A percentile compares a stretch with the other conserved stretches of the same genome.
Conservation (phyloP, 2,329 filamentous ascomycete species). For the Magnaporthiopsis poae region DNA sequence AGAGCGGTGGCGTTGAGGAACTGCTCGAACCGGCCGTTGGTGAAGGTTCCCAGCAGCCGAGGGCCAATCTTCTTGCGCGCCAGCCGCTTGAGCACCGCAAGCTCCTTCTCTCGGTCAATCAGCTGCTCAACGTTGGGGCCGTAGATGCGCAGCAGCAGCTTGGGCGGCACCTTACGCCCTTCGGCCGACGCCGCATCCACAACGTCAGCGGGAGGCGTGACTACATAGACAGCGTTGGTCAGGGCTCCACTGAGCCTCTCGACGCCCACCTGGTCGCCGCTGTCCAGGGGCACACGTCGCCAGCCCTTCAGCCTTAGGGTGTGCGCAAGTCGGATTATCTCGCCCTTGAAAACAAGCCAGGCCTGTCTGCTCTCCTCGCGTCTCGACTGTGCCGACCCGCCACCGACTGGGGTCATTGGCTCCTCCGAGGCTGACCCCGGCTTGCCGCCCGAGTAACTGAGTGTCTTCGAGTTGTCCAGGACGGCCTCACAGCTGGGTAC, state of each 20-base stretch:
- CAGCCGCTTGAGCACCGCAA: constrained; percentile 74
- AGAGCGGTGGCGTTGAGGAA: constrained; percentile 79
- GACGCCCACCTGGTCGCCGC: constrained; percentile 58
- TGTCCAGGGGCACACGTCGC: constrained; percentile 68
- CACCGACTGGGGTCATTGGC: constrained; percentile 33
- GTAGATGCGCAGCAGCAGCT: constrained; percentile 82
- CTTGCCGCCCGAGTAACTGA: constrained; percentile 47
- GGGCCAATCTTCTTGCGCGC: constrained; percentile 90
- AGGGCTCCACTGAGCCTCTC: constrained; percentile 78
- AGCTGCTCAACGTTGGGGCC: constrained; percentile 91
- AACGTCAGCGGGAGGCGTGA: constrained; percentile 65
- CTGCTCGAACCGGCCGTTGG: constrained; percentile 91
- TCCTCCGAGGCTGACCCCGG: background rate
- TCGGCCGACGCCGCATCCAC: constrained; percentile 22
- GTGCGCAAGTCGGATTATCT: constrained; percentile 81
- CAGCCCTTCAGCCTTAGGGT: constrained; percentile 86
- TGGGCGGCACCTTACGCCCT: constrained; percentile 42
- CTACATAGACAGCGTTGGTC: constrained; percentile 94
- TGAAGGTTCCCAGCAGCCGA: constrained; percentile 79
- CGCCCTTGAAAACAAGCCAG: constrained; percentile 82
- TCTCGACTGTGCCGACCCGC: constrained; percentile 29
- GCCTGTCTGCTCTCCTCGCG: constrained; percentile 55
- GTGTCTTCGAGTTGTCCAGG: constrained; percentile 82
- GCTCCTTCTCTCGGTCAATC: constrained; percentile 84
- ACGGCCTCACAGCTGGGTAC: constrained; percentile 76